These are phyloP conservation scores for Cercophora sp. DNA, from an alignment of 495 filamentous ascomycete genomes.

Conservation along the genomic window DNA sequence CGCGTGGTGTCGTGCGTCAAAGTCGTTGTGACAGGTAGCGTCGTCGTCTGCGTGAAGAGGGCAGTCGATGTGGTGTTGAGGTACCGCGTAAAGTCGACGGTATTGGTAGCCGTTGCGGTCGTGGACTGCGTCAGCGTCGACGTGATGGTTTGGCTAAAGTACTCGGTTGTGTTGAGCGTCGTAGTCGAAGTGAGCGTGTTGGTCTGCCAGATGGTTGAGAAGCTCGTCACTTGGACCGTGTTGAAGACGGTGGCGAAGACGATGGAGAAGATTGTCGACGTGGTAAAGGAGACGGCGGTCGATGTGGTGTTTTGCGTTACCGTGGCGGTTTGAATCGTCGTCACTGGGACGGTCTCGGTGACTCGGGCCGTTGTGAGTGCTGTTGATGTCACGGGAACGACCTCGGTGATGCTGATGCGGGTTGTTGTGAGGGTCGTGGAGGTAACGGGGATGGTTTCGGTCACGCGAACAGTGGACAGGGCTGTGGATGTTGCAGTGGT, in stretches of 20 bases:
- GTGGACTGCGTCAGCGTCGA: conserved; percentile 8
- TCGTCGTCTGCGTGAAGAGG: not conserved
- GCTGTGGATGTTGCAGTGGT: conserved; percentile 11
- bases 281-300: conserved; percentile 1
- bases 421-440: conserved; percentile 4
- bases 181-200: conserved; percentile 5
- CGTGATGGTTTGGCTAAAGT: conserved; percentile 13
- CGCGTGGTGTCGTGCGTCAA: not conserved
- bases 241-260: conserved; percentile 21
- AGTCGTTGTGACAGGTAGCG: not conserved
- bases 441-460: conserved; percentile 6
- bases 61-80: not conserved
- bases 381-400: conserved; percentile 1
- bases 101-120: conserved; percentile 8
- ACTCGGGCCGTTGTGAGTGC: not conserved
- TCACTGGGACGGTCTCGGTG: conserved; percentile 7
- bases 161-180: conserved; percentile 8
- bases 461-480: conserved; percentile 9
- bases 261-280: conserved; percentile 16
- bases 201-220: conserved; percentile 15
- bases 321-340: conserved; percentile 8
- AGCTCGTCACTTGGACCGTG: conserved; percentile 14
- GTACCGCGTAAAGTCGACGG: not conserved
- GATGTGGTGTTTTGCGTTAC: conserved; percentile 14
- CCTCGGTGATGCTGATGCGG: conserved; percentile 2